These are phyloP conservation scores for Nigrospora osmanthi DNA, from an alignment of 2,329 filamentous ascomycete species.

Conservation along the genomic window DNA sequence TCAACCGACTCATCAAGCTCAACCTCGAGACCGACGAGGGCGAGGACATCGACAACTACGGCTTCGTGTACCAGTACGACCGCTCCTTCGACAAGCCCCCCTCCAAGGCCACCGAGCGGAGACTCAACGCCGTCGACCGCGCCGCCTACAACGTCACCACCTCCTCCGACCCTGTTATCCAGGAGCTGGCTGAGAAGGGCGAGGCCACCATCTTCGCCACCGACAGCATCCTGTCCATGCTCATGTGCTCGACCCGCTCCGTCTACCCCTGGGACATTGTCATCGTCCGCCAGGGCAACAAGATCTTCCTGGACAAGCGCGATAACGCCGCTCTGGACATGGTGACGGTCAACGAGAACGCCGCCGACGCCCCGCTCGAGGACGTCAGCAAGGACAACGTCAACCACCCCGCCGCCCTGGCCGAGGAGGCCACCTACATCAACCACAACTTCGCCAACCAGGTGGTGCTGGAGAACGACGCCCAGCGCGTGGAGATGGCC, in stretches of 20 bases:
- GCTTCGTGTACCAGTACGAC: constrained; percentile 98
- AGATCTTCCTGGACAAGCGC: constrained; percentile 98
- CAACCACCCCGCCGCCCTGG: constrained; percentile 88
- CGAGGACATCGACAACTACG: constrained; percentile 91
- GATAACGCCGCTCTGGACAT: constrained; percentile 92
- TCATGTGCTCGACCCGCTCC: constrained; percentile 95
- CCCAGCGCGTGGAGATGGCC: constrained; percentile 72
- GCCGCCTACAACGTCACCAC: constrained; percentile 98
- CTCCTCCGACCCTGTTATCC: constrained; percentile 90
- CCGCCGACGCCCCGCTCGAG: constrained; percentile 87
- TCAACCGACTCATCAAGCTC: constrained; percentile 87
- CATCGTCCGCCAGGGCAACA: constrained; percentile 86
- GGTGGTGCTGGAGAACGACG: constrained; percentile 77
- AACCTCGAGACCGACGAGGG: constrained; percentile 93
- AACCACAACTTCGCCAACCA: constrained; percentile 99
- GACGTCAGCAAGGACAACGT: constrained; percentile 91
- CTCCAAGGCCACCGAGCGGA: constrained; percentile 81
- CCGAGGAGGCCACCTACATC: constrained; percentile 97
- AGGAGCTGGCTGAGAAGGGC: constrained; percentile 91
- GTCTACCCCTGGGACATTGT: constrained; percentile 99
- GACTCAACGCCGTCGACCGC: constrained; percentile 81
- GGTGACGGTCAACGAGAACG: constrained; percentile 99
- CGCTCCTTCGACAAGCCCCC: constrained; percentile 89
- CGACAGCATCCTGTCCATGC: constrained; percentile 95
- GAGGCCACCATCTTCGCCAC: constrained; percentile 96